A percentile compares a stretch with the other conserved stretches of the same genome.
Conservation (phyloP, 2,329 filamentous ascomycete species). For the Claviceps digitariae region DNA sequence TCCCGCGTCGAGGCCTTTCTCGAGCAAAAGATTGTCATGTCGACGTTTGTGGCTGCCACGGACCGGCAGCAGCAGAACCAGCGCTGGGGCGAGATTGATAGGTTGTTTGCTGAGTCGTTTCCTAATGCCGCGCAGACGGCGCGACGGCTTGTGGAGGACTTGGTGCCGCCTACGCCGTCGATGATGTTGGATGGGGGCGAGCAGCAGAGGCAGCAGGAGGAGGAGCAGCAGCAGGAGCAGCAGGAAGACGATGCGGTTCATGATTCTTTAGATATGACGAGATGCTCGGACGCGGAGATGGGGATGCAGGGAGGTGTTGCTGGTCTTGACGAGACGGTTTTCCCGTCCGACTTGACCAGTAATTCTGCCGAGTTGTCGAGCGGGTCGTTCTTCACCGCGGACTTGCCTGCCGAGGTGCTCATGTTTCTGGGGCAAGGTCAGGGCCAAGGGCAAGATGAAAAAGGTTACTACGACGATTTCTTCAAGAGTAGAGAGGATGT, state of each 20-base stretch:
- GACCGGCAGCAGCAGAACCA: not conserved
- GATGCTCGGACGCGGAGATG: not conserved
- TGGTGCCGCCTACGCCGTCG: not conserved
- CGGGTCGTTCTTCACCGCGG: not conserved
- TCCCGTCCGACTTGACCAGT: not conserved
- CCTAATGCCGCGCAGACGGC: slow-evolving; percentile 1
- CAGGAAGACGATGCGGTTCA: not conserved
- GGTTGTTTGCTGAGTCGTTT: slow-evolving; percentile 1
- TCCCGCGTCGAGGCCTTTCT: not conserved
- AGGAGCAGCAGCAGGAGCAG: not conserved
- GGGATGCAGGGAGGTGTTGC: not conserved
- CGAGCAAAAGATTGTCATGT: slow-evolving; percentile 1
- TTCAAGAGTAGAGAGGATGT: not conserved
- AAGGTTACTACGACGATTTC: not conserved
- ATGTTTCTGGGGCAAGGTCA: not conserved
- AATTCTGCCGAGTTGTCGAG: not conserved
- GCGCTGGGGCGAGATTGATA: not conserved
- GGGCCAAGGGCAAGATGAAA: not conserved
- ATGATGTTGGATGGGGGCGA: not conserved
- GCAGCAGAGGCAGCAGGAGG: not conserved
- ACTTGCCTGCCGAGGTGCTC: not conserved
- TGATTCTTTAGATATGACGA: no score
- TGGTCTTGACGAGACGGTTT: not conserved
- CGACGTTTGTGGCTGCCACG: not conserved
- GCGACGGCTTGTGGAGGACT: not conserved